Conservation (phyloP, 345 rosid genomes). For the Cardamine resedifolia region DNA sequence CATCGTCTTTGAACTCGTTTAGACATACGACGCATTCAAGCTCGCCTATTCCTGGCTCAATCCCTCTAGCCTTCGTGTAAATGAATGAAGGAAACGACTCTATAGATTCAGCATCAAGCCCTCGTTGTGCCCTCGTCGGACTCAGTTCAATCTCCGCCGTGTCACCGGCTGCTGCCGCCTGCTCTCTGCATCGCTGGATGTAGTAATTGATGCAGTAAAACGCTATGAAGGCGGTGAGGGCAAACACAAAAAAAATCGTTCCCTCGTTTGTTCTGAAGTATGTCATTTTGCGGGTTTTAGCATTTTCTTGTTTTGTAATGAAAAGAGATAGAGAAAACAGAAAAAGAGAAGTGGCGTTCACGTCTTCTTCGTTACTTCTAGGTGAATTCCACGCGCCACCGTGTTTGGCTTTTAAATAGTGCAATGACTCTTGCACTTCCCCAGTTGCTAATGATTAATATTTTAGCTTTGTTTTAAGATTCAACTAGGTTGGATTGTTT, state of each 20-base stretch:
- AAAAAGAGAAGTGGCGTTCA: constrained; percentile 29
- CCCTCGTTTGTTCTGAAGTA: constrained; percentile 23
- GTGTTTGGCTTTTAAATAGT: constrained; percentile 13
- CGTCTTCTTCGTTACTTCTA: constrained; percentile 26
- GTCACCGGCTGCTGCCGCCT: background rate
- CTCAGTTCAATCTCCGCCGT: constrained; percentile 29
- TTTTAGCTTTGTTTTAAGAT: background rate
- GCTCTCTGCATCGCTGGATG: constrained; percentile 8
- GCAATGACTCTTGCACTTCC: constrained; percentile 24
- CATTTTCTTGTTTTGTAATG: constrained; percentile 9
- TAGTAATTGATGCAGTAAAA: constrained; percentile 26
- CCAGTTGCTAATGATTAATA: constrained; percentile 22
- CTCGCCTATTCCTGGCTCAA: constrained; percentile 49
- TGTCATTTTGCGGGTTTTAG: constrained; percentile 16
- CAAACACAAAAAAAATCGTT: constrained; percentile 21
- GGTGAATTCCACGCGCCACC: constrained; percentile 8
- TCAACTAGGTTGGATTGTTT: background rate
- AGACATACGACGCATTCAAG: constrained; percentile 67
- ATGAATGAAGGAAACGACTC: constrained; percentile 58
- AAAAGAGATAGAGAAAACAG: background rate
- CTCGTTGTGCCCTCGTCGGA: constrained; percentile 34
- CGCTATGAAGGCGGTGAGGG: constrained; percentile 3
- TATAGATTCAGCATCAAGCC: constrained; percentile 57
- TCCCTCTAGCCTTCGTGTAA: constrained; percentile 59
- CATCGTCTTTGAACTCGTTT: constrained; percentile 54